Conservation (phyloP, 768 basidiomycete genomes). For the Megacollybia marginata region DNA sequence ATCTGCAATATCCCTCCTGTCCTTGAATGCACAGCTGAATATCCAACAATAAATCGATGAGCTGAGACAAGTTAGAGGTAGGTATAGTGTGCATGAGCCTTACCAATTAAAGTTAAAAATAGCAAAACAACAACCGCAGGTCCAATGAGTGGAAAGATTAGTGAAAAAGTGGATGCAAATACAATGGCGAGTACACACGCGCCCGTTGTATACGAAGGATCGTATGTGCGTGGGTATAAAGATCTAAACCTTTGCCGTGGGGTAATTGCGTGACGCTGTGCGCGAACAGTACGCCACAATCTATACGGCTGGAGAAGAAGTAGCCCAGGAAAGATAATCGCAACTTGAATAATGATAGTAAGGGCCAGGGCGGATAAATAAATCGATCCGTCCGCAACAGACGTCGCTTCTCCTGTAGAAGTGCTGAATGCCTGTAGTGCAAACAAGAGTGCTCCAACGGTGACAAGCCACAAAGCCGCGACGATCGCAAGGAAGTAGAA, state of each 20-base stretch:
- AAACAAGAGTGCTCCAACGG: constrained; percentile 65
- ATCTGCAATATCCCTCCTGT: constrained; percentile 71
- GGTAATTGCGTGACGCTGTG: constrained; percentile 56
- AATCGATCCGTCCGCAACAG: constrained; percentile 62
- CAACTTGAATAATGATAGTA: constrained; percentile 52
- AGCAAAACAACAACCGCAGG: constrained; percentile 64
- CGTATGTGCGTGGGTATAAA: constrained; percentile 64
- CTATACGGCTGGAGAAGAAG: constrained; percentile 67
- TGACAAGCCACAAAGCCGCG: constrained; percentile 53
- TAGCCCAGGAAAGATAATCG: constrained; percentile 63
- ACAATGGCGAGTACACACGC: constrained; percentile 62
- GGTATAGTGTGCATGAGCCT: constrained; percentile 11
- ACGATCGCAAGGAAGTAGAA: constrained; percentile 52
- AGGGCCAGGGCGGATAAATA: constrained; percentile 61
- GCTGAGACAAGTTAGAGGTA: constrained; percentile 29
- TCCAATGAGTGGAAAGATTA: constrained; percentile 72
- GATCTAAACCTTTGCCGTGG: constrained; percentile 76
- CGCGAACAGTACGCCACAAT: constrained; percentile 47
- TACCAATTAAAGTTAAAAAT: constrained; percentile 60
- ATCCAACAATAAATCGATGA: constrained; percentile 74
- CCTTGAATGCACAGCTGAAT: constrained; percentile 65
- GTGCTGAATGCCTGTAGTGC: constrained; percentile 51
- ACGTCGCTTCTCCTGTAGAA: constrained; percentile 23
- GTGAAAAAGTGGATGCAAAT: constrained; percentile 64
- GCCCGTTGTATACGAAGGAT: constrained; percentile 59